Evolutionary conservation across 225 moss, liverwort and hornwort genomes (phyloP), one percentile per base, ranked within the genome.

Genomic region (Thuidium tamariscinum): DNA sequence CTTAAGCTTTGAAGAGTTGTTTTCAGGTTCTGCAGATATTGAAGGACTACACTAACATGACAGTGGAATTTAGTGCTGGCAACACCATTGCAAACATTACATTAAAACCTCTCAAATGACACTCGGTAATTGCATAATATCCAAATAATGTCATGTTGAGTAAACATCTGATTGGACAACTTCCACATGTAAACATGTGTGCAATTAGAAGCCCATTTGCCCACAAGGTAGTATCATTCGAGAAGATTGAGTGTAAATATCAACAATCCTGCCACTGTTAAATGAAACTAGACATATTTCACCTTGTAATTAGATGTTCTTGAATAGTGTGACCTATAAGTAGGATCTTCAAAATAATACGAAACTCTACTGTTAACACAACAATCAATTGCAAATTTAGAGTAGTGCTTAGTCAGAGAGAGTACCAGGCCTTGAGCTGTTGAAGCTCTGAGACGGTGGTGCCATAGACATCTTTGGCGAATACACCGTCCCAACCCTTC

Each of bases 371-470:
- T 32, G 57, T n/a, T n/a, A 74, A 60, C n/a, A 73, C 17, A 48
- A 48, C 17, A 73, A 5, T 74, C 4, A 61, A 74, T 13, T 61
- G 46, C 34, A 61, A 20, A 9, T 46, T 18, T 60, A 42, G 52
- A 41, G 56, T n/a, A 46, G 46, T 12, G 62, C 55, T 79, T 9
- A 72, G 73, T 73, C 54, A 91, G 7, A 48, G 34, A 77, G 30
- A 41, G 52, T 93, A 99, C 99, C 99, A 99, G 62, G 94, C 90
- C 83, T 95, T 91, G 60, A 99, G 93, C 57, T 91, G 62, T 88
- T 91, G 78, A 60, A 99, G 97, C 86, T 97, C 93, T 61, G 87
- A 79, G 49, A 99, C 89, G 55, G 91, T 92, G 52, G 90, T 87
- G 79, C 96, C 92, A 82, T 96, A 99, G 54, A 99, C 88, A 63